Base-by-base conservation (phyloP, 306 rosid genomes). In the Albizia julibrissin region DNA sequence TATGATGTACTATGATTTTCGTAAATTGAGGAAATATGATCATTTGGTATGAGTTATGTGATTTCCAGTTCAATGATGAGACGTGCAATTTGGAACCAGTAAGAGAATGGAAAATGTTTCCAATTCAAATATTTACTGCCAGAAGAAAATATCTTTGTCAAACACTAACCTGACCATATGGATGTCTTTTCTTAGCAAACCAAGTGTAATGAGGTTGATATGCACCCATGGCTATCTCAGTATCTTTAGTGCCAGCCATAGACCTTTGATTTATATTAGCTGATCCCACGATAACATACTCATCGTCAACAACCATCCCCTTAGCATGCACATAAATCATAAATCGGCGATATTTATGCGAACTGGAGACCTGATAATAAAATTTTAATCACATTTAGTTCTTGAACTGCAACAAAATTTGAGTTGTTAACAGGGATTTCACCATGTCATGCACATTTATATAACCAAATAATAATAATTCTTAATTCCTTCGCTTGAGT, bases 221-320 rank as follows among this genome's bases (percentile, higher is more conserved):
- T n/a, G 97, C 84, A 66, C 98, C 99, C 92, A 91, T 92, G 56
- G 98, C 99, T 82, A 95, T 91, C 94, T 95, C 99, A 2, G 99
- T 95, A 86, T 93, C 99, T 84, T 91, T 95, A 24, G 97, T 82
- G 71, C 98, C 99, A 61, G 97, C 99, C 98, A 95, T 75, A 65
- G 99, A 95, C 87, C 99, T 90, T 86, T 95, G 99, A 86, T 95
- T 95, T 81, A 95, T 95, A 77, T 95, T 95, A 74, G 98, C 99
- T 84, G 99, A 95, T 81, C 98, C 99, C 50, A 93, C 40, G 54
- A 95, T 89, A 2, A 95, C 90, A 9, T 95, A 95, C 77, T 95
- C 99, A 46, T 95, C 99, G 65, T 95, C 99, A 40, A 95, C 80
- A 12, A 95, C 73, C 97, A 95, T 91, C 68, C 99, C 99, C 85